Conservation (phyloP, 768 basidiomycete genomes). For the Candolleomyces eurysporus region DNA sequence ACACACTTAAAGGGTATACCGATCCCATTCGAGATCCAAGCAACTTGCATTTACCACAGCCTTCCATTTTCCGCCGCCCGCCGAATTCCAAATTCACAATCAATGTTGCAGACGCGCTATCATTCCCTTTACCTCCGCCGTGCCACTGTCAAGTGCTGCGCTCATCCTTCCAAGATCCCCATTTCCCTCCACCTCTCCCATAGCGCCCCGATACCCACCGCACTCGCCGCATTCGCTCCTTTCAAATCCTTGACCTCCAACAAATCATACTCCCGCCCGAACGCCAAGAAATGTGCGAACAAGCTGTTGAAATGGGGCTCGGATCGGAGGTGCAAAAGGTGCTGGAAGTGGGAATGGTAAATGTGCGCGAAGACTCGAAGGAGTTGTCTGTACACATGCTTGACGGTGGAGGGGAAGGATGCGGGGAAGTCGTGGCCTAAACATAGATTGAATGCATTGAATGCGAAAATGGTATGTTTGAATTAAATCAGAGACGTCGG, state of each 20-base stretch:
- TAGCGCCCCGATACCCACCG: slow-evolving; percentile 72
- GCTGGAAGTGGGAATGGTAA: slow-evolving; percentile 90
- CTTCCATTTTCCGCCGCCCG: too few species aligned
- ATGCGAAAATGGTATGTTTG: neutral
- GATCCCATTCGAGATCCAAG: too few species aligned
- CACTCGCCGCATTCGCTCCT: slow-evolving; percentile 50
- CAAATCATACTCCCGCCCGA: slow-evolving; percentile 91
- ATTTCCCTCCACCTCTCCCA: slow-evolving; percentile 91
- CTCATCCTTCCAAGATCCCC: slow-evolving; percentile 50
- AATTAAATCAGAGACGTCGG: slow-evolving; percentile 54
- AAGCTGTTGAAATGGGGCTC: slow-evolving; percentile 97
- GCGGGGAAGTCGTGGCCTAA: slow-evolving; percentile 84
- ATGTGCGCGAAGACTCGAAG: slow-evolving; percentile 97
- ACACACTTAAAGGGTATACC: too few species aligned
- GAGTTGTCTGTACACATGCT: slow-evolving; percentile 95
- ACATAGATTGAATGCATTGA: neutral
- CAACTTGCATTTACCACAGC: too few species aligned
- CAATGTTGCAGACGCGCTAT: too few species aligned
- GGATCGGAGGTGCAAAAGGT: slow-evolving; percentile 88
- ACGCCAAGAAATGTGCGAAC: slow-evolving; percentile 96
- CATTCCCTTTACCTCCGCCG: too few species aligned
- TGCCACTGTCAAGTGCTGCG: too few species aligned
- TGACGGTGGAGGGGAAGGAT: slow-evolving; percentile 84
- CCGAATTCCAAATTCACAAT: too few species aligned
- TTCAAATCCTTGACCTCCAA: slow-evolving; percentile 87